These are phyloP conservation scores for Penicillium cinerascens DNA, from an alignment of 495 filamentous ascomycete genomes.

Conservation along the genomic window DNA sequence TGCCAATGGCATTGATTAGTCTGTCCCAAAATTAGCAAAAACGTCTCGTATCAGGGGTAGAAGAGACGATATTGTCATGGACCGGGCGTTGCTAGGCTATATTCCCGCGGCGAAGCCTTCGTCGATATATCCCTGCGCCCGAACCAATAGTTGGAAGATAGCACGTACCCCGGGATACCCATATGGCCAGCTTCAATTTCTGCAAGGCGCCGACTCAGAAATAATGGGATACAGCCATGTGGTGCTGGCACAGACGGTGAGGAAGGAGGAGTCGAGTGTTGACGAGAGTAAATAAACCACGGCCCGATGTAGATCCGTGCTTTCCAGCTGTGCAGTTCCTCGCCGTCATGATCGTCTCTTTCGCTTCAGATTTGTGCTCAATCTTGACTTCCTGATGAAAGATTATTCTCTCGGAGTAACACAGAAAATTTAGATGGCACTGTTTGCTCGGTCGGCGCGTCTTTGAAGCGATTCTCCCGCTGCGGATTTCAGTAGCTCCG, in stretches of 20 bases:
- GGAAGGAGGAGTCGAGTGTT: conserved; percentile 22
- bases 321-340: conserved; percentile 9
- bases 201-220: conserved; percentile 1
- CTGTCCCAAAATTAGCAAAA: conserved; percentile 45
- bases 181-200: conserved; percentile 20
- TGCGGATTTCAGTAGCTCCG: conserved; percentile 11
- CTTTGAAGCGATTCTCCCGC: conserved; percentile 9
- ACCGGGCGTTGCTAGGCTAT: neutral
- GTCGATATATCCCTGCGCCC: neutral
- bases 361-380: neutral
- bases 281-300: conserved; percentile 33
- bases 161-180: conserved; percentile 47
- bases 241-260: conserved; percentile 1
- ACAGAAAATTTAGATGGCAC: conserved; percentile 11
- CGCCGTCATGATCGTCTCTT: neutral
- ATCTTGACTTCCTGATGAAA: neutral
- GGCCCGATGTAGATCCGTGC: conserved; percentile 46
- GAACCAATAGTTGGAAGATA: neutral
- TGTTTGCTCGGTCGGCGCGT: neutral
- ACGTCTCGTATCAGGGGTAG: neutral
- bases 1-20: conserved; percentile 83
- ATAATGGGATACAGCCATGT: conserved; percentile 8
- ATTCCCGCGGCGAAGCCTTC: neutral
- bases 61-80: neutral
- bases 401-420: neutral